Evolutionary conservation across 768 basidiomycete species (phyloP), one percentile per base, ranked within the genome.

Genomic region (Filobasidium floriforme): DNA sequence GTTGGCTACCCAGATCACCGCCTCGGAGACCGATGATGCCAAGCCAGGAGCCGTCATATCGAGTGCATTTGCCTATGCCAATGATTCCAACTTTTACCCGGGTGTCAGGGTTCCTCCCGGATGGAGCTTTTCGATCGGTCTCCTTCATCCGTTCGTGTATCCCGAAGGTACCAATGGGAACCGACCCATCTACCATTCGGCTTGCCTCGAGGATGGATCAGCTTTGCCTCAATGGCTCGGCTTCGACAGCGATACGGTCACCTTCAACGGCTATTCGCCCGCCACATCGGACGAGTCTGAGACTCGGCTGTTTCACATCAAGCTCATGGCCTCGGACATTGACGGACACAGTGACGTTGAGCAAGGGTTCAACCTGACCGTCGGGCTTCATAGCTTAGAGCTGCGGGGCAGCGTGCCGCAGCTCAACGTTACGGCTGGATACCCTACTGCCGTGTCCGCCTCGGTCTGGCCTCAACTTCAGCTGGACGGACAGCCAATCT

Each of bases 51-150:
- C 66, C 26, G 55, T 61, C 52, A 80, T 93, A 61, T 88, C 89
- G 4, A 92, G 90, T 6, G 88, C 89, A 41, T 77, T 85, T 64
- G 79, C 90, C 46, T 80, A 84, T n/a, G 77, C 82, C 1, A 80
- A 81, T 62, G 29, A 37, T n/a, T 70, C 86, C 87, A 63, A 80
- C 83, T 59, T 72, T 43, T 75, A 75, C 62, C 79, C 78, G 1
- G 77, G 79, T 24, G 75, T 96, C 63, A 82, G 91, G 60, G 84
- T 94, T 11, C 91, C 90, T 0, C 84, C 84, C 7, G 77, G 80
- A 54, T 94, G 92, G 91, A 89, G 89, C 0, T 97, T 94, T 80
- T 90, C 89, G 72, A 83, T 97, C 66, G 93, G 92, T 15, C 29
- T 57, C 19, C 85, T 96, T 71, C 79, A 86, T 60, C 81, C 84